Evolutionary conservation across 768 basidiomycete genomes (phyloP), one percentile per base, ranked within the genome.

Genomic region (Rhodotorula graminis): DNA sequence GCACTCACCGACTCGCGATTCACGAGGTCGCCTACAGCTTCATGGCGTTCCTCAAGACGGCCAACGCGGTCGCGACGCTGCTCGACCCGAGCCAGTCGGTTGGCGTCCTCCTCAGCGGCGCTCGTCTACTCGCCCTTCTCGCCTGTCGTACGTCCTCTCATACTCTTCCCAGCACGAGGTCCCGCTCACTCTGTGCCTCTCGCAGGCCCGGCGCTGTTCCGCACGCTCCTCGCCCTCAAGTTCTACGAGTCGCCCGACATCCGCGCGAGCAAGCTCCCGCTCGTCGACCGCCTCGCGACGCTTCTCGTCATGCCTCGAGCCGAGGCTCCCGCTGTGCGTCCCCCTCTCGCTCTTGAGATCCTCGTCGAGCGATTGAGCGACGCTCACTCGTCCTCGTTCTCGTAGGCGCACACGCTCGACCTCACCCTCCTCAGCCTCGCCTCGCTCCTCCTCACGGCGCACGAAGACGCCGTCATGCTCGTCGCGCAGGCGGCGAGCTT

Each of bases 271-370:
- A 50, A 29, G 25, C 31, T 75, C 6, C 74, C 74, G 33, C 55
- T 75, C 46, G 66, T 67, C 11, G 74, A 75, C 23, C 64, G 74
- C 9, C 56, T 72, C 14, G 68, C 64, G 25, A 64, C 63, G 16
- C 46, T 75, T 6, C 61, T 75, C 23, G 62, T 57, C 6, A 18
- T 61, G 25, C 63, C 62, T 9, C 40, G 67, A 1, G 0, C 42
- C 21, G 67, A 68, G 23, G 33, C 40, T 37, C 1, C 11, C 14
- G 2, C 9, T 5, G 67, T 64, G 12, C 62, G 56, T 57, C 27
- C 16, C 29, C 44, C 27, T 58, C 33, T 46, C 19, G 9, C 21
- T 25, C 23, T 4, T n/a, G n/a, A n/a, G n/a, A n/a, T n/a, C n/a
- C n/a, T n/a, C n/a, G n/a, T n/a, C n/a, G n/a, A n/a, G n/a, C n/a